Base-by-base conservation (phyloP, 2,329 filamentous ascomycete species). In the Eurotiales sp. region DNA sequence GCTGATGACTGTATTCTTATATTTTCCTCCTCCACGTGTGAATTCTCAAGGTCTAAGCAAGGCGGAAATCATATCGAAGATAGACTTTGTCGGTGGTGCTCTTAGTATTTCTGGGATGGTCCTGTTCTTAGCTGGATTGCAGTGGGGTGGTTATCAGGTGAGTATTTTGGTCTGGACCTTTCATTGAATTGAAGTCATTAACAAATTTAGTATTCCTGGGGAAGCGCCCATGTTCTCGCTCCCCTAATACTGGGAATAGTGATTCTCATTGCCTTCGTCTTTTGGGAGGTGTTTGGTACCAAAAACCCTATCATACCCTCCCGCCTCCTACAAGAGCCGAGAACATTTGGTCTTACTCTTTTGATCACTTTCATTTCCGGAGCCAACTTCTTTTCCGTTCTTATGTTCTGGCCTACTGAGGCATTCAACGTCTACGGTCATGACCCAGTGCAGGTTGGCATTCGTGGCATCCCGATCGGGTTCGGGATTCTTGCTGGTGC, bases 341-440 rank as follows among this genome's bases (percentile, higher is more conserved):
- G 77, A 2, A 80, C 75, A 4, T 66, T 83, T 5, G 66, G 69
- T 10, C 67, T 82, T 17, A 81, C 77, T 0, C 67, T 82, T 17
- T 61, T 83, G 49, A 81, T 83, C 58, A 82, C 79, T 12, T 81
- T 80, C 59, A 78, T 82, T 46, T 80, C 78, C 0, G 80, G 80
- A 3, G 77, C 78, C 52, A 82, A 83, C 60, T 82, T 81, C 65
- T 79, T 81, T 61, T 76, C 76, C 0, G 68, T 78, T 10, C 63
- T 75, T 45, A 72, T 75, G 64, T 82, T 85, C 63, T 86, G 82
- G 82, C 81, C 81, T 4, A 83, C 80, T 0, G 78, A 86, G 63
- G 77, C 79, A 1, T 84, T 81, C 68, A 85, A 85, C 56, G 77
- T 85, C 8, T 85, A 84, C 60, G 81, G 81, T 5, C 80, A 86